Evolutionary conservation across 2,329 filamentous ascomycete genomes (phyloP).

Genomic region (Sclerotinia subarctica): DNA sequence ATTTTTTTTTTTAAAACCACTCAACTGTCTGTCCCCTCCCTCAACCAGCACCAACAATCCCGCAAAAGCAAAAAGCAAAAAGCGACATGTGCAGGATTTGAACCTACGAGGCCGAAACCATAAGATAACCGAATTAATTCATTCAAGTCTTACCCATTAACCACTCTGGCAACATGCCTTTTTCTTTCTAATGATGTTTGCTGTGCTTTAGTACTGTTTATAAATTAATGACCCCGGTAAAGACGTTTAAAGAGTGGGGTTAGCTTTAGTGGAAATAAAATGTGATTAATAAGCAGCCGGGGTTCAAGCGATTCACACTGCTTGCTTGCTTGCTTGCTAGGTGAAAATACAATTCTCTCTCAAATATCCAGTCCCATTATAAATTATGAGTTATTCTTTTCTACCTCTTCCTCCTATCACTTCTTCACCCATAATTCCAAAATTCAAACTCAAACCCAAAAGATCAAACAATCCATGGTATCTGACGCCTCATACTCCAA

Average conservation of each 20-base stretch:
- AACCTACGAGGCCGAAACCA: constrained; percentile 23
- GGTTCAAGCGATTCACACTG: not conserved
- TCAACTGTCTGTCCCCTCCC: too few relatives aligned
- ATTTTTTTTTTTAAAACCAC: too few relatives aligned
- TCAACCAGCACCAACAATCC: too few relatives aligned
- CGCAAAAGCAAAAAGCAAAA: too few relatives aligned
- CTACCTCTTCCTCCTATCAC: not conserved
- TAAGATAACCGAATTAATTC: constrained; percentile 21
- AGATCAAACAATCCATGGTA: constrained; percentile 20
- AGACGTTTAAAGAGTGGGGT: too few relatives aligned
- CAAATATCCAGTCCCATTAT: not conserved
- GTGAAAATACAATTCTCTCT: not conserved
- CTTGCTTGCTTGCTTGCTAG: not conserved
- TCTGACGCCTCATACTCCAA: constrained; percentile 11
- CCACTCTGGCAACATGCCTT: constrained; percentile 21
- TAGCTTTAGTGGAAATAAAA: too few relatives aligned
- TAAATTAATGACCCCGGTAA: too few relatives aligned
- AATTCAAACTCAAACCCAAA: not conserved
- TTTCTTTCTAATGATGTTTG: not conserved
- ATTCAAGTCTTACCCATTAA: constrained; percentile 23
- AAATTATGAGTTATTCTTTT: not conserved
- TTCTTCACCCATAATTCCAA: not conserved
- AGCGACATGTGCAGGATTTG: constrained; percentile 22
- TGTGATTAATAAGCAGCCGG: too few relatives aligned
- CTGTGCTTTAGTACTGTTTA: too few relatives aligned